Evolutionary conservation across 2,329 filamentous ascomycete species (phyloP).

Genomic region (Alternaria conjuncta): DNA sequence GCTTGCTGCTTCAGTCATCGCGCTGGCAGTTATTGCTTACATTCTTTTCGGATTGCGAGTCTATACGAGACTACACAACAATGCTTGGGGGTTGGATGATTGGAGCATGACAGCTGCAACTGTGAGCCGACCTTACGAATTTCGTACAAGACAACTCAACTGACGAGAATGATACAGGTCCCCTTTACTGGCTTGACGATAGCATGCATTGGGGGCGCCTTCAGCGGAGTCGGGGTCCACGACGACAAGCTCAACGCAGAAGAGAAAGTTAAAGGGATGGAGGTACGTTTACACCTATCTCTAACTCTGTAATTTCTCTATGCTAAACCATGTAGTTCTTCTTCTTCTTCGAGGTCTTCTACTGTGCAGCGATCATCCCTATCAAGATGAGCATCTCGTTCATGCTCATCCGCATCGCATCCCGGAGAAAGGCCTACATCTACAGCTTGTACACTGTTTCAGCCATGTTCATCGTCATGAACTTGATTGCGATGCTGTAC

Average conservation of each 20-base stretch:
- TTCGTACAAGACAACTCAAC: not conserved
- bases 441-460: conserved; percentile 9
- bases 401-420: conserved; percentile 13
- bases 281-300: conserved; percentile 1
- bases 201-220: conserved; percentile 12
- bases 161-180: not conserved
- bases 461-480: conserved; percentile 12
- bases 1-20: conserved; percentile 9
- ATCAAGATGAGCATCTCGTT: conserved; percentile 16
- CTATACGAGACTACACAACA: conserved; percentile 11
- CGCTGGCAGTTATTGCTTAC: conserved; percentile 4
- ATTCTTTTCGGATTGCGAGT: conserved; percentile 9
- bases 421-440: conserved; percentile 1
- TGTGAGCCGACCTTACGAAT: not conserved
- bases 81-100: conserved; percentile 13
- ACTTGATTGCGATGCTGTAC: conserved; percentile 11
- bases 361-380: conserved; percentile 11
- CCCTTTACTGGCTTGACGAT: conserved; percentile 12
- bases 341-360: conserved; percentile 12
- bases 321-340: conserved; percentile 5
- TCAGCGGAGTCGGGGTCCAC: conserved; percentile 9
- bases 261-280: conserved; percentile 7
- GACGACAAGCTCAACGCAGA: not conserved
- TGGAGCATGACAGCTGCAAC: conserved; percentile 13
- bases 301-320: not conserved